phyloP scores from a whole-genome alignment of 1,284 basidiomycete species.

The Melampsora abietis-canadensis region DNA sequence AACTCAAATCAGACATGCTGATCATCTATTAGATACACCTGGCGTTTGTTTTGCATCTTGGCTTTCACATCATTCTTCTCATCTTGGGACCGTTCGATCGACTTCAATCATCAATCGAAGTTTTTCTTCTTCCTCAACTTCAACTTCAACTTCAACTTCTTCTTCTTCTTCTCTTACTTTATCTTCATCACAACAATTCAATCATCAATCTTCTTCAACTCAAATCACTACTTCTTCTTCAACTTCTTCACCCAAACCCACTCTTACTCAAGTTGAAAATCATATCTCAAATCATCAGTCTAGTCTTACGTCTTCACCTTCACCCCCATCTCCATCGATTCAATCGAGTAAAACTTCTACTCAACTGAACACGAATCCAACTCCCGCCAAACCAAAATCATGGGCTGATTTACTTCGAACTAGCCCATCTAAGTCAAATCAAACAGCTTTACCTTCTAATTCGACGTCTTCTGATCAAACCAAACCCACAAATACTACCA shows the following conservation, averaged over 20 bases:
- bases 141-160: no score
- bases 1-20: conserved; percentile 13
- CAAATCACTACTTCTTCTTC: conserved; percentile 1
- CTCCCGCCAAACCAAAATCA: conserved; percentile 53
- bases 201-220: not conserved
- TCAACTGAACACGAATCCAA: conserved; percentile 59
- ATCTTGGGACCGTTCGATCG: not conserved
- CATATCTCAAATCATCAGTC: no score
- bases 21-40: conserved; percentile 23
- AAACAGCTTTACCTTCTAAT: conserved; percentile 48
- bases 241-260: not conserved
- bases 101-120: conserved; percentile 1
- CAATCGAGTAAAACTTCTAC: conserved; percentile 52
- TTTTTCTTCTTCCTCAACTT: not conserved
- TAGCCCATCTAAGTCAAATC: conserved; percentile 67
- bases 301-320: conserved; percentile 49
- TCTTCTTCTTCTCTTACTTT: not conserved
- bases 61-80: conserved; percentile 6
- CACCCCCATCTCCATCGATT: conserved; percentile 51
- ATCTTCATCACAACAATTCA: conserved; percentile 1
- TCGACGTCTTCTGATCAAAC: conserved; percentile 46
- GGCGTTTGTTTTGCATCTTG: conserved; percentile 16
- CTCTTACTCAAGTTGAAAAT: not conserved
- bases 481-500: conserved; percentile 52
- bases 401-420: conserved; percentile 55